Conservation (phyloP, 2,329 filamentous ascomycete genomes). For the Alternaria consortialis region DNA sequence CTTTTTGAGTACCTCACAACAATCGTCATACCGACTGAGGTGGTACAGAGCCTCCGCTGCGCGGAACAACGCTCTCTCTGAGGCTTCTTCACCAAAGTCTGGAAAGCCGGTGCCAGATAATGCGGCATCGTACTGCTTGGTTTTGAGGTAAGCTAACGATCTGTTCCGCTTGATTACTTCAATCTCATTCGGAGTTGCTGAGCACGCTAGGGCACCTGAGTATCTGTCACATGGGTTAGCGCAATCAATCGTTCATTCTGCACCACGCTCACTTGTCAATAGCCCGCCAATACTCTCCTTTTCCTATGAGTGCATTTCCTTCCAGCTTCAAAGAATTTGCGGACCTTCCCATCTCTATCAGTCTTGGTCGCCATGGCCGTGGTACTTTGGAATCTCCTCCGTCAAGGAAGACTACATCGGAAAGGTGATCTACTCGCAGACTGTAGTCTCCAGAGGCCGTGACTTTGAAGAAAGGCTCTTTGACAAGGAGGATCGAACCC, state of each 20-base stretch:
- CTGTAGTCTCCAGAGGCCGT: constrained; percentile 53
- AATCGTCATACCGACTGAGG: constrained; percentile 50
- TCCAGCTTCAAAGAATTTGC: constrained; percentile 20
- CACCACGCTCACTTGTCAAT: constrained; percentile 20
- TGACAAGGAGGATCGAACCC: constrained; percentile 32
- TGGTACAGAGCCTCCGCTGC: constrained; percentile 57
- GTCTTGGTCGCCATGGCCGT: constrained; percentile 41
- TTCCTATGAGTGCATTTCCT: constrained; percentile 20
- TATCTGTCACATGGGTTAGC: constrained; percentile 54
- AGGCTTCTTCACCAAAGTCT: constrained; percentile 5
- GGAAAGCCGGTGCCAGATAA: constrained; percentile 41
- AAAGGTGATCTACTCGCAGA: constrained; percentile 63
- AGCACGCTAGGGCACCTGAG: constrained; percentile 6
- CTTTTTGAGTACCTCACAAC: constrained; percentile 43
- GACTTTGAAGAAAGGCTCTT: constrained; percentile 63
- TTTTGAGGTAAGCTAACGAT: constrained; percentile 47
- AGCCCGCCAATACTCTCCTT: constrained; percentile 23
- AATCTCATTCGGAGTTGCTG: constrained; percentile 41
- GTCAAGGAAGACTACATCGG: constrained; percentile 57
- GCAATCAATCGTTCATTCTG: neutral
- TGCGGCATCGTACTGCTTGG: constrained; percentile 48
- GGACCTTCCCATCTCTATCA: constrained; percentile 3
- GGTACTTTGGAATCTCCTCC: constrained; percentile 54
- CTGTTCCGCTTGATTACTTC: constrained; percentile 49
- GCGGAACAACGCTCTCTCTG: constrained; percentile 57